phyloP scores from a whole-genome alignment of 495 filamentous ascomycete species.

The Penicillium odoratum region DNA sequence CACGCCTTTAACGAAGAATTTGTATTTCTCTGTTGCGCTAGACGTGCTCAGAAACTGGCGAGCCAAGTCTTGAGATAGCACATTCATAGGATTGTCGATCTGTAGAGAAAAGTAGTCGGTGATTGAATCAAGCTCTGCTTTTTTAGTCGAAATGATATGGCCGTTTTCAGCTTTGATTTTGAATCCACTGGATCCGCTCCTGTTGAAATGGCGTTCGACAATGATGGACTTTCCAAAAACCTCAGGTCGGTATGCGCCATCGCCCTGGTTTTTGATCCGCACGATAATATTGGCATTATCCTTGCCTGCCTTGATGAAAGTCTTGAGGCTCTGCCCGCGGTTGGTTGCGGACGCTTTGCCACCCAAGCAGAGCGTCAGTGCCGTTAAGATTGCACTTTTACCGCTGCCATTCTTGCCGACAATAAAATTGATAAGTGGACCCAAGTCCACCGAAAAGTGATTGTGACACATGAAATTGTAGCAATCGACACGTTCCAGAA shows the following conservation, averaged over 20 bases:
- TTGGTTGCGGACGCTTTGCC: slow-evolving; percentile 96
- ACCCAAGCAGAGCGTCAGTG: slow-evolving; percentile 88
- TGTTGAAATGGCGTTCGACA: slow-evolving; percentile 85
- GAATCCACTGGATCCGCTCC: slow-evolving; percentile 75
- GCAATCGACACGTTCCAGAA: slow-evolving; percentile 80
- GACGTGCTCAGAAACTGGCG: slow-evolving; percentile 90
- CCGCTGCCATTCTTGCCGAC: slow-evolving; percentile 97
- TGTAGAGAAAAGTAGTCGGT: slow-evolving; percentile 90
- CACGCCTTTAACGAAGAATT: slow-evolving; percentile 93
- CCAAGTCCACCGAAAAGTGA: slow-evolving; percentile 75
- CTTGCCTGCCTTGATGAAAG: slow-evolving; percentile 86
- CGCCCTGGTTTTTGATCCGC: slow-evolving; percentile 84
- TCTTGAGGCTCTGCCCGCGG: slow-evolving; percentile 86
- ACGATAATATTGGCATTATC: slow-evolving; percentile 68
- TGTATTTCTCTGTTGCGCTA: slow-evolving; percentile 82
- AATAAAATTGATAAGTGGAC: slow-evolving; percentile 95
- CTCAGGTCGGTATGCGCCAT: slow-evolving; percentile 79
- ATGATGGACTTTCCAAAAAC: slow-evolving; percentile 83
- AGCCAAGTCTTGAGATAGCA: slow-evolving; percentile 95
- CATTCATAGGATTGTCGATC: slow-evolving; percentile 96
- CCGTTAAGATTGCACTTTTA: slow-evolving; percentile 97
- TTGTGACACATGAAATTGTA: slow-evolving; percentile 95
- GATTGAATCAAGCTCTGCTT: slow-evolving; percentile 86
- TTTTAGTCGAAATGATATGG: slow-evolving; percentile 77
- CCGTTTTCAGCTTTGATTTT: slow-evolving; percentile 76